phyloP scores from a whole-genome alignment of 2,329 filamentous ascomycete species.

The Fusarium camptoceras region DNA sequence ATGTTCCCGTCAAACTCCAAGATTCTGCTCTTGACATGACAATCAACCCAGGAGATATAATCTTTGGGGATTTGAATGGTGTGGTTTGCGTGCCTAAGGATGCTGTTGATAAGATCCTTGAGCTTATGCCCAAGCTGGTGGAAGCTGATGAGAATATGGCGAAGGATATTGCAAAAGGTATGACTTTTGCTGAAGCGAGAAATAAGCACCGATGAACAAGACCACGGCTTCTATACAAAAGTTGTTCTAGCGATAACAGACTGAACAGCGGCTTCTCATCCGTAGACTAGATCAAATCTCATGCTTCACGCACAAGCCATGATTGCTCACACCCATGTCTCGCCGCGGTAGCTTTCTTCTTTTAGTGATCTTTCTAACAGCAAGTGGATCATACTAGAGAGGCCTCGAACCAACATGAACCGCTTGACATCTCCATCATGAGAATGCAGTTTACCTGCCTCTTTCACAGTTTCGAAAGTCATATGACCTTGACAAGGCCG shows the following conservation, averaged over 20 bases:
- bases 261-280: no score
- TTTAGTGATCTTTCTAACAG: not conserved
- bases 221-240: no score
- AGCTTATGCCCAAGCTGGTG: slow-evolving; percentile 11
- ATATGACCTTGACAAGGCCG: not conserved
- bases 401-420: not conserved
- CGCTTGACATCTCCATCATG: not conserved
- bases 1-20: slow-evolving; percentile 25
- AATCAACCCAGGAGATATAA: slow-evolving; percentile 3
- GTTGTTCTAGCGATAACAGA: no score
- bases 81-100: slow-evolving; percentile 25
- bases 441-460: not conserved
- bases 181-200: not conserved
- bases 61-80: slow-evolving; percentile 16
- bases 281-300: no score
- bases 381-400: no score
- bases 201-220: not conserved
- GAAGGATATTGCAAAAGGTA: not conserved
- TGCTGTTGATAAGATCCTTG: not conserved
- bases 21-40: not conserved
- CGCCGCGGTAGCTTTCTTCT: not conserved
- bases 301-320: not conserved
- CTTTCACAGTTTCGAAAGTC: not conserved
- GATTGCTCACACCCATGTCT: not conserved
- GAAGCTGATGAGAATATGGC: slow-evolving; percentile 32